These are phyloP conservation scores for Trypanosoma congolense DNA, from an alignment of 208 protist genomes.

Conservation along the genomic window DNA sequence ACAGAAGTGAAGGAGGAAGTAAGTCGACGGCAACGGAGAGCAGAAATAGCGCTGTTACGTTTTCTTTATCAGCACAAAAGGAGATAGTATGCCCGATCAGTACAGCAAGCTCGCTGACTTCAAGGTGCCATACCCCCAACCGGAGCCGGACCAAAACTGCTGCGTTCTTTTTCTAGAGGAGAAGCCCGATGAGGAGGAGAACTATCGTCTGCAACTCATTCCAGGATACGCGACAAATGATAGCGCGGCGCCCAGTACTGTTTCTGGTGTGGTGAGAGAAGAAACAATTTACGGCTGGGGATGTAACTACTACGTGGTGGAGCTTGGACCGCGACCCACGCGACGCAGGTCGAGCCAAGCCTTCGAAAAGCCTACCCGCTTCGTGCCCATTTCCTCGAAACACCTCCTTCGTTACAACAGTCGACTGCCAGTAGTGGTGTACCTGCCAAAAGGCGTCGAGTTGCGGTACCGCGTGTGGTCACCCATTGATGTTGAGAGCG, in stretches of 20 bases:
- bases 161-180: conserved; percentile 66
- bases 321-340: neutral
- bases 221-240: conserved; percentile 38
- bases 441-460: conserved; percentile 22
- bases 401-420: conserved; percentile 27
- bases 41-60: conserved; percentile 1
- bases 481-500: neutral
- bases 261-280: conserved; percentile 43
- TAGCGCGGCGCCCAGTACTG: neutral
- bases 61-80: no score
- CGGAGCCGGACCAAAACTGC: conserved; percentile 48
- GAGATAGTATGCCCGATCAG: conserved; percentile 1
- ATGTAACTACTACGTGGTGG: conserved; percentile 20
- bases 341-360: neutral
- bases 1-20: no score
- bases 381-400: conserved; percentile 9
- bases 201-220: conserved; percentile 66
- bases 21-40: neutral
- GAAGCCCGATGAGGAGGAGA: conserved; percentile 33
- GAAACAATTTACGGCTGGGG: conserved; percentile 57
- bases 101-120: conserved; percentile 41
- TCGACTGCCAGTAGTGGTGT: conserved; percentile 30
- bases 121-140: conserved; percentile 57
- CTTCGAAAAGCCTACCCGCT: neutral
- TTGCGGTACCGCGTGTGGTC: conserved; percentile 25